A percentile compares a stretch with the other conserved stretches of the same genome.
Evolutionary conservation across 306 rosid genomes (phyloP).

Genomic region (Cicer cuneatum): DNA sequence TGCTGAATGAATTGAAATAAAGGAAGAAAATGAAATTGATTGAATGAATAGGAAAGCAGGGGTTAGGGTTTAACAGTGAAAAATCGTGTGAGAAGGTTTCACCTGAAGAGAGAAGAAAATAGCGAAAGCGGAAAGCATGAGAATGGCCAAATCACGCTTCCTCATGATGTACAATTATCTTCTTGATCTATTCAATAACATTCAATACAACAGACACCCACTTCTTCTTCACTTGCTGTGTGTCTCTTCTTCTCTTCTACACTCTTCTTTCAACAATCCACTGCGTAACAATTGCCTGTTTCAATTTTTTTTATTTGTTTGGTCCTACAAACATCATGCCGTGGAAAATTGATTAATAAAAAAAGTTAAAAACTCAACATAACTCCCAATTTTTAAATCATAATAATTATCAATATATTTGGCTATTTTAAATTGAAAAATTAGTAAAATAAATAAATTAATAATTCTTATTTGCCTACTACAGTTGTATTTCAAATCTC

Average conservation of each 20-base stretch:
- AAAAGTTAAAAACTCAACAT: too few species aligned
- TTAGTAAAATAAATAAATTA: too few species aligned
- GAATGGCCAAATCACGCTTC: constrained; percentile 99
- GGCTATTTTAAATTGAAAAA: too few species aligned
- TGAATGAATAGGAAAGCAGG: background rate
- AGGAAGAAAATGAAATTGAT: constrained; percentile 20
- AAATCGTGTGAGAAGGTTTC: background rate
- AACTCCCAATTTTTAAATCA: too few species aligned
- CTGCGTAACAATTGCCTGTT: background rate
- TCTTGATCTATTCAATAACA: constrained; percentile 16
- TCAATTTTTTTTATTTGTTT: background rate
- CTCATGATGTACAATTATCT: constrained; percentile 55
- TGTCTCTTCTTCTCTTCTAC: background rate
- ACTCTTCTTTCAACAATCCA: background rate
- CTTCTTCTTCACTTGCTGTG: constrained; percentile 6
- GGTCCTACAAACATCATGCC: too few species aligned
- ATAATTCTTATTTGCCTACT: too few species aligned
- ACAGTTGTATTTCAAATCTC: background rate
- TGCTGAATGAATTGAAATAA: constrained; percentile 60
- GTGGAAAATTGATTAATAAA: too few species aligned
- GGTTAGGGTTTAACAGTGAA: constrained; percentile 42
- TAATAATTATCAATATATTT: too few species aligned
- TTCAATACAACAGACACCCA: background rate
- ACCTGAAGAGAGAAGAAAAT: constrained; percentile 98
- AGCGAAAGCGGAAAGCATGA: constrained; percentile 97